These are phyloP conservation scores for Actinidia chinensis DNA, from an alignment of 179 eudicot species.

Conservation along the genomic window DNA sequence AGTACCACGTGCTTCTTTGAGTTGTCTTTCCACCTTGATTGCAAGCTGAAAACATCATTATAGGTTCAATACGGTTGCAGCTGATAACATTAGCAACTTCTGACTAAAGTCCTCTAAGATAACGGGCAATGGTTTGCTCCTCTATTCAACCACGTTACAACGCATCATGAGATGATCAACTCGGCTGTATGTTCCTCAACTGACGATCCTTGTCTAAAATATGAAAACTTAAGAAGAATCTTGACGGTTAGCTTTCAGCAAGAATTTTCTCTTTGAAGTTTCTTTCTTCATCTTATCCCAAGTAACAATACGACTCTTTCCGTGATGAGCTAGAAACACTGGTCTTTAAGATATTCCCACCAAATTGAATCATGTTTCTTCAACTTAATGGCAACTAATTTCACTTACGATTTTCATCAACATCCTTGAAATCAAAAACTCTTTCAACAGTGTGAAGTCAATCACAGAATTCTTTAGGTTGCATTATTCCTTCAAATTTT, in stretches of 20 bases:
- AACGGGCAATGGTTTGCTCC: too few species aligned
- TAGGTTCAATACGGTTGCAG: not conserved
- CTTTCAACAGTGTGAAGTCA: not conserved
- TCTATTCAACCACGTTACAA: too few species aligned
- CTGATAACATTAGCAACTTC: too few species aligned
- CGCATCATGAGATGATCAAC: too few species aligned
- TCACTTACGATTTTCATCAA: not conserved
- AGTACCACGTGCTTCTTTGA: not conserved
- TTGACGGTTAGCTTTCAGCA: not conserved
- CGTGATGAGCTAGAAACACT: not conserved
- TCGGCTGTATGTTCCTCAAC: too few species aligned
- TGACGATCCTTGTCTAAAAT: not conserved
- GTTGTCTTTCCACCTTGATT: not conserved
- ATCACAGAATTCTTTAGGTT: not conserved
- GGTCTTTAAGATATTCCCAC: not conserved
- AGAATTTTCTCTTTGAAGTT: not conserved
- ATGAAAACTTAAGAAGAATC: not conserved
- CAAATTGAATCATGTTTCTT: not conserved
- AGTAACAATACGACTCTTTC: not conserved
- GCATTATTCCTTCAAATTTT: not conserved
- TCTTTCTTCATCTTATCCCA: not conserved
- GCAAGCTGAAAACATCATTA: not conserved
- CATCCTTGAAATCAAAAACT: not conserved
- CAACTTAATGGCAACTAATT: not conserved
- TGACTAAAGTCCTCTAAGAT: too few species aligned